Evolutionary conservation across 192 early-diverging fungal species (phyloP), one percentile per base, ranked within the genome.

Genomic region (Umbelopsis isabellina): DNA sequence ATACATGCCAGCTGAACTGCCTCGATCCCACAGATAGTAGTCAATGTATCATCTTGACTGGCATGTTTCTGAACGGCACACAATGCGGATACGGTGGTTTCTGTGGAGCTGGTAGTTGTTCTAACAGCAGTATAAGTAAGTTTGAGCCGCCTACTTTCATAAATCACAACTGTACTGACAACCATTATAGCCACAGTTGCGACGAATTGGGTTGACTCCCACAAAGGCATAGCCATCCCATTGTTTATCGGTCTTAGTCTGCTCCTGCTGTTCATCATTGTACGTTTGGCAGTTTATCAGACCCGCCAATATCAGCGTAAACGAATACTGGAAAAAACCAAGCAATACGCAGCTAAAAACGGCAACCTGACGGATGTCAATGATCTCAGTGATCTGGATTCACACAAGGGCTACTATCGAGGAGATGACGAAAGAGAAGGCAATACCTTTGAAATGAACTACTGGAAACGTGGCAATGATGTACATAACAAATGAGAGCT

Each of bases 51-150:
- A 79, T 83, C 65, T 80, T 89, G 81, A 88, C 84, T 1, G 87
- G 88, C 18, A 84, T 74, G 69, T 93, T 92, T 72, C 67, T 89
- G 6, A 91, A 93, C 50, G 92, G 92, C 46, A 88, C 90, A 2
- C 74, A 85, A n/a, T 93, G 92, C 72, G 92, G 91, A 27, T 82
- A 87, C 69, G 84, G 82, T 49, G 91, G 92, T 45, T 76, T 58
- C 16, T 93, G 92, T 75, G 81, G 82, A 49, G 76, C 78, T 8
- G 92, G 91, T 0, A 82, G 73, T 13, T 87, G 86, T 66, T 44
- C 52, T 25, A 66, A 46, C 4, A 70, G 72, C 25, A 76, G 75
- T 37, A 50, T 79, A 41, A 49, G 81, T 76, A 74, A 72, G 73
- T 65, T 20, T 25, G 7, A 16, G 41, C 33, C 45, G 22, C 13